Percentiles rank a stretch among this genome's conserved stretches.
Evolutionary conservation across 352 stramenopile genomes (phyloP).

Genomic region (Phytophthora litchii): DNA sequence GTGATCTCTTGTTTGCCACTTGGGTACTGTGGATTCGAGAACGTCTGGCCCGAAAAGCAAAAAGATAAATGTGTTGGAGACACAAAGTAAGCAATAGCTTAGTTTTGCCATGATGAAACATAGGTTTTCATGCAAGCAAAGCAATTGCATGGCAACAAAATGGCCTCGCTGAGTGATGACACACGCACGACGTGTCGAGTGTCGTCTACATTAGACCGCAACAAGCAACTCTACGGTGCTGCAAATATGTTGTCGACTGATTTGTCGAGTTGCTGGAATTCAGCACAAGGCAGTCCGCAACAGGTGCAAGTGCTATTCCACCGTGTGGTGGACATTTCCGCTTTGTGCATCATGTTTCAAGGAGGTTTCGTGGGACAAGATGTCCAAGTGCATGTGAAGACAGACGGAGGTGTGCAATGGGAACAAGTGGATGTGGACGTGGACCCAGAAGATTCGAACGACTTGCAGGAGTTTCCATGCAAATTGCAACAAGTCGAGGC

Average conservation of each 20-base stretch:
- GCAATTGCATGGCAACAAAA: constrained; percentile 1
- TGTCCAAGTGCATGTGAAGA: constrained; percentile 46
- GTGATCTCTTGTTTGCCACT: constrained; percentile 16
- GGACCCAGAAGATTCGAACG: constrained; percentile 59
- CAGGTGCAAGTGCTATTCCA: constrained; percentile 68
- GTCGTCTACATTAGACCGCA: constrained; percentile 74
- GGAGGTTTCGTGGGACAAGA: constrained; percentile 77
- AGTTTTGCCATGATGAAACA: neutral
- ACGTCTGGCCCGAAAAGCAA: constrained; percentile 32
- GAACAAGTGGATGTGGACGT: constrained; percentile 30
- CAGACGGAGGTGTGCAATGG: constrained; percentile 21
- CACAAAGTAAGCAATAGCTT: too few relatives aligned
- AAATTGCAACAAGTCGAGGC: constrained; percentile 34
- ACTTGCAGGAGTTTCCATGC: constrained; percentile 54
- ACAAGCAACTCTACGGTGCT: constrained; percentile 63
- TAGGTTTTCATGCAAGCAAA: constrained; percentile 1
- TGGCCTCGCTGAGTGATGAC: constrained; percentile 41
- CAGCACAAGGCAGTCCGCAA: constrained; percentile 68
- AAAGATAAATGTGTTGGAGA: too few relatives aligned
- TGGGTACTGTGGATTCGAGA: constrained; percentile 38
- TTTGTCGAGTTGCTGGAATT: constrained; percentile 73
- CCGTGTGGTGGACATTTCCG: constrained; percentile 44
- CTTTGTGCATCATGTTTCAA: constrained; percentile 74
- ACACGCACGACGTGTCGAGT: constrained; percentile 57
- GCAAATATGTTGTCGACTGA: constrained; percentile 58